Base-by-base conservation (phyloP, 2,329 filamentous ascomycete species). In the Penicillium sp. region DNA sequence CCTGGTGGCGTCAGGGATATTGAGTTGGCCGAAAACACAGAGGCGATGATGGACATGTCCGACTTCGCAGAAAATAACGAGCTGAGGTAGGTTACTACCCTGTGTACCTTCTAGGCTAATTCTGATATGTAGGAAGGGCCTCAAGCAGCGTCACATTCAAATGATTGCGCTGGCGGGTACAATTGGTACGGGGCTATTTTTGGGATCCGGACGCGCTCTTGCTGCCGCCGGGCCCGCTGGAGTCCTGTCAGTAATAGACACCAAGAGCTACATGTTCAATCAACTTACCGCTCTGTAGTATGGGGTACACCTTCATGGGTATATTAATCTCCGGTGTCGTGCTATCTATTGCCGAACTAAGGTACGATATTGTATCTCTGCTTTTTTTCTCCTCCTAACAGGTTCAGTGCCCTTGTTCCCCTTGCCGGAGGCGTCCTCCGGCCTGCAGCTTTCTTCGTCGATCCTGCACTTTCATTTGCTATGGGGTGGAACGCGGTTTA, bases 271-370 rank as follows among this genome's bases (percentile, higher is more conserved):
- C 19, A 19, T 33, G 9, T 19, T 2, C 23, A 9, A 14, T 10
- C 3, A 10, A 23, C n/a, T 31, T 13, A 31, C 19, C 7, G 14
- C 2, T 14, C 4, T 26, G 19, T 31, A 51, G 49, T 16, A 58
- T 78, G 23, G 74, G 69, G 5, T 78, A 77, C 54, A 33, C 64
- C 0, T 63, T 74, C 51, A 69, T 74, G 53, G 75, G 76, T 13
- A 21, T 75, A 3, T 62, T 71, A 7, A 71, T 72, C 1, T 70
- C 62, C 19, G 65, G 63, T 11, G 71, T 78, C 1, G 63, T 69
- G 0, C 61, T 73, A 10, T 65, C 70, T 6, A 66, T 72, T 3
- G 73, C 19, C 19, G 19, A 19, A 19, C 19, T 19, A 19, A 19
- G 19, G 19, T 19, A 19, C 19, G 19, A 19, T 19, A 19, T 19